These are phyloP conservation scores for Phoenix roebelenii DNA, from an alignment of 176 grass and related monocot species.

Conservation along the genomic window DNA sequence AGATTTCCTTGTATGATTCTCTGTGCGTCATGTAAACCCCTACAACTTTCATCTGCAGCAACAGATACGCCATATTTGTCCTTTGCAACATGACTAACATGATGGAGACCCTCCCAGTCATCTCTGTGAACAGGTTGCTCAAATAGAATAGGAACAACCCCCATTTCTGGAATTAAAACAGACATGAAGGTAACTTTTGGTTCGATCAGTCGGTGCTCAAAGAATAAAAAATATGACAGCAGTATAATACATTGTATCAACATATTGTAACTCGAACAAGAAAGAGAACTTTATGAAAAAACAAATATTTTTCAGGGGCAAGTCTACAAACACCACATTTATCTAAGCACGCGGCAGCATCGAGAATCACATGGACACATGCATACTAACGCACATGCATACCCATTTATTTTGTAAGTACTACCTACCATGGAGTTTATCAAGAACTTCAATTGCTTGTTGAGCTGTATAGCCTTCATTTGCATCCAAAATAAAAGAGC, in stretches of 20 bases:
- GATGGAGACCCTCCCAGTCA: conserved; percentile 75
- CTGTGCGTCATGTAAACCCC: conserved; percentile 55
- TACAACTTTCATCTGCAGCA: conserved; percentile 94
- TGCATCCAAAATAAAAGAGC: conserved; percentile 84
- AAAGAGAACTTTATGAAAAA: background rate
- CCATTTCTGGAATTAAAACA: conserved; percentile 59
- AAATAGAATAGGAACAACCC: conserved; percentile 75
- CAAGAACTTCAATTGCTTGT: conserved; percentile 91
- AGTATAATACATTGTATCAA: too few relatives aligned
- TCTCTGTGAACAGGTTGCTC: conserved; percentile 93
- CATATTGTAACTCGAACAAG: background rate
- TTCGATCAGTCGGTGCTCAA: background rate
- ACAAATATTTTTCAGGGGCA: too few relatives aligned
- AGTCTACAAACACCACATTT: background rate
- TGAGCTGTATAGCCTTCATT: conserved; percentile 81
- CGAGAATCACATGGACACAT: too few relatives aligned
- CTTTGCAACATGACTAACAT: conserved; percentile 63
- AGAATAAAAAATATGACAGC: background rate
- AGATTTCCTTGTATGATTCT: conserved; percentile 71
- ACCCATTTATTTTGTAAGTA: background rate
- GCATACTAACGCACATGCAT: too few relatives aligned
- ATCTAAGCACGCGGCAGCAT: too few relatives aligned
- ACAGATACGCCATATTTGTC: conserved; percentile 68
- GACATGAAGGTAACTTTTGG: background rate
- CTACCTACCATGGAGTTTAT: conserved; percentile 71